Evolutionary conservation across 768 basidiomycete species (phyloP).

Genomic region (Tylopilus sp.): DNA sequence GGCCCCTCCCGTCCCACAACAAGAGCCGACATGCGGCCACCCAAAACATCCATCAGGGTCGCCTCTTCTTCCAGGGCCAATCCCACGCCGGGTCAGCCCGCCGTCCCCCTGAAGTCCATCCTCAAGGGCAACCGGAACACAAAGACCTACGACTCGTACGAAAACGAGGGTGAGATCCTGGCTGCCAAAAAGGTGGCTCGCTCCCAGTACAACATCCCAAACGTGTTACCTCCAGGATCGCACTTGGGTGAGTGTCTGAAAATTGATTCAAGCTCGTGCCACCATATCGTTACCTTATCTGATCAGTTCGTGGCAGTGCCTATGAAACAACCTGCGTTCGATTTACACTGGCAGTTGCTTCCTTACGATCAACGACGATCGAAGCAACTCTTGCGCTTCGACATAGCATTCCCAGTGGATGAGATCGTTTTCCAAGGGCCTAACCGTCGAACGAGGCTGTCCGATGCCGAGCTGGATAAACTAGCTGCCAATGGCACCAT

Average conservation of each 20-base stretch:
- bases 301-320: slow-evolving; percentile 31
- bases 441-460: slow-evolving; percentile 27
- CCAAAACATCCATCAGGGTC: slow-evolving; percentile 16
- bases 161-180: slow-evolving; percentile 29
- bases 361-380: slow-evolving; percentile 35
- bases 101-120: slow-evolving; percentile 27
- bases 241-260: slow-evolving; percentile 22
- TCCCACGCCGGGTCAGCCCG: slow-evolving; percentile 21
- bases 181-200: slow-evolving; percentile 20
- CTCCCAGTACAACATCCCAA: slow-evolving; percentile 23
- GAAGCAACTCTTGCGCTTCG: slow-evolving; percentile 45
- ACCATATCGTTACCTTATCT: slow-evolving; percentile 24
- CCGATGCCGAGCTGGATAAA: slow-evolving; percentile 40
- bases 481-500: slow-evolving; percentile 42
- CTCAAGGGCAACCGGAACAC: slow-evolving; percentile 25
- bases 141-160: slow-evolving; percentile 21
- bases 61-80: slow-evolving; percentile 18
- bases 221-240: slow-evolving; percentile 22
- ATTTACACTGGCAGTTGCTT: slow-evolving; percentile 50
- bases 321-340: slow-evolving; percentile 39
- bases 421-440: slow-evolving; percentile 23
- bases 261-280: not conserved
- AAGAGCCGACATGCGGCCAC: slow-evolving; percentile 15
- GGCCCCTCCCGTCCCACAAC: slow-evolving; percentile 15
- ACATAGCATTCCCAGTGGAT: slow-evolving; percentile 45